Evolutionary conservation across 495 filamentous ascomycete species (phyloP), one percentile per base, ranked within the genome.

Genomic region (Paragyromitra xinjiangensis): DNA sequence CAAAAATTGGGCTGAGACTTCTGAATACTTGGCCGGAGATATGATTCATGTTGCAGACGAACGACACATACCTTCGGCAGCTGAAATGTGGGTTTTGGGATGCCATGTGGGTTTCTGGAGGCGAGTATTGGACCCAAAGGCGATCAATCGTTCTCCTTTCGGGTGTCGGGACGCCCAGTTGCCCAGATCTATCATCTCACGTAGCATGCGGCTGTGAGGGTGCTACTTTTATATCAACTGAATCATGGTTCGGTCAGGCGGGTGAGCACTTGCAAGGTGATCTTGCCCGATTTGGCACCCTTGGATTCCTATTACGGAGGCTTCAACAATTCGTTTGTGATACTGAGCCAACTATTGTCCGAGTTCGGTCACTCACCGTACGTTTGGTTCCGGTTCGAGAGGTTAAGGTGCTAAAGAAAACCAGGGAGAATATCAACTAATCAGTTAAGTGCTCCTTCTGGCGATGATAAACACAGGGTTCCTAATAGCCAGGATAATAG

Each of bases 121-220:
- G 50, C 11, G 48, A 71, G 22, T 65, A 64, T 34, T 61, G 53
- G 71, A 24, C 37, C 59, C 61, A 51, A 44, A 66, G 69, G 61
- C 42, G 74, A 63, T 74, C 64, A 74, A 73, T 77, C 61, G 50
- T 37, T 9, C 59, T 37, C 59, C 44, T 56, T 26, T 71, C 69
- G 69, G 61, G 61, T 45, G 5, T 64, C 69, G 59, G 73, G 44
- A 73, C 8, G 50, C 61, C 48, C 42, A 8, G 73, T 34, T 48
- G 65, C 40, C 73, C 39, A 73, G 74, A 77, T 77, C 74, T 42
- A 61, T 65, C 51, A 73, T 77, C 74, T 73, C 74, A 73, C 29
- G 74, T 77, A 77, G 74, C 74, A 77, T 56, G 69, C 74, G 69
- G 74, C 19, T 71, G 68, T 70, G 59, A 71, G 29, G 72, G 48